These are phyloP conservation scores for Sabuloglossum arenarium DNA, from an alignment of 495 filamentous ascomycete genomes.

Conservation along the genomic window DNA sequence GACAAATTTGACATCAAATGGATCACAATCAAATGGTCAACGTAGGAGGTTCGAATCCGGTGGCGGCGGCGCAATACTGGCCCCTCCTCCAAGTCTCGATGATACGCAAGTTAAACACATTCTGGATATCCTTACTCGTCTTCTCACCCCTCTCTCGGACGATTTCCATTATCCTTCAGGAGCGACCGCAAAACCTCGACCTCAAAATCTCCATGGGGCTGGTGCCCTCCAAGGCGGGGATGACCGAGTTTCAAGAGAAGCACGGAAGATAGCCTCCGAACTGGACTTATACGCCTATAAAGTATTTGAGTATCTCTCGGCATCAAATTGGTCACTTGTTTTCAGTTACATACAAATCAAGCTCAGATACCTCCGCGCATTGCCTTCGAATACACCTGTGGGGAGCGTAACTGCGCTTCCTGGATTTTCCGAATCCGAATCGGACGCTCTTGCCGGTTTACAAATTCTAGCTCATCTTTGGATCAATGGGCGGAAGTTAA, in stretches of 20 bases:
- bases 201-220: neutral
- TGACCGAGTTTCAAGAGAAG: neutral
- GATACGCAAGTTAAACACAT: slow-evolving; percentile 13
- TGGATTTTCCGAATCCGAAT: neutral
- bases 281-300: slow-evolving; percentile 14
- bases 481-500: slow-evolving; percentile 37
- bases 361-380: slow-evolving; percentile 1
- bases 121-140: slow-evolving; percentile 13
- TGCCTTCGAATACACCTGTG: neutral
- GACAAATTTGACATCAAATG: neutral
- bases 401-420: neutral
- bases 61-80: slow-evolving; percentile 1
- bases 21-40: neutral
- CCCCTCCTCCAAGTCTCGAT: slow-evolving; percentile 14
- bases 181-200: neutral
- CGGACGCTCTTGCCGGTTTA: slow-evolving; percentile 23
- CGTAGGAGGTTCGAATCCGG: neutral
- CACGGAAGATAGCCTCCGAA: slow-evolving; percentile 6
- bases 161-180: slow-evolving; percentile 7
- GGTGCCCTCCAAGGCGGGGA: neutral
- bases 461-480: slow-evolving; percentile 35
- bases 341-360: slow-evolving; percentile 27
- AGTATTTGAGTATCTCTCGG: slow-evolving; percentile 36
- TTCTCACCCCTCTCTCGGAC: slow-evolving; percentile 9
- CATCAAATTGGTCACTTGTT: slow-evolving; percentile 33